Conservation (phyloP, 2,329 filamentous ascomycete genomes). For the Verticillium zaregamsianum region DNA sequence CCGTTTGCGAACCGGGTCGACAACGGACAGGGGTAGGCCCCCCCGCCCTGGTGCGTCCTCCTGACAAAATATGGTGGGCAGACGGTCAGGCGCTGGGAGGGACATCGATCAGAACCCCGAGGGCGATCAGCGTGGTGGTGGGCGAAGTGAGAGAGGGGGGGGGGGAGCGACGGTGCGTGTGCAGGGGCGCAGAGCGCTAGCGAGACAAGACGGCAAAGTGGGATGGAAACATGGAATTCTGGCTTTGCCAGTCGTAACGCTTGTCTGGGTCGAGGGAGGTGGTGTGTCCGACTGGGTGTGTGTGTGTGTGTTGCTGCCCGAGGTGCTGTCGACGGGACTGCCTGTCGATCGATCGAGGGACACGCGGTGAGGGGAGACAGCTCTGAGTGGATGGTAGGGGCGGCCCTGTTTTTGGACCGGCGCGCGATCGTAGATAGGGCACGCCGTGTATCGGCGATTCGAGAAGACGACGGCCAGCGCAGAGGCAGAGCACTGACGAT, state of each 20-base stretch:
- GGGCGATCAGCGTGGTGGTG: neutral
- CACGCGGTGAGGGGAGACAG: neutral
- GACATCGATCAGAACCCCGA: neutral
- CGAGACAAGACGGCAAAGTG: conserved; percentile 1
- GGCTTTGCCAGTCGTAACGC: neutral
- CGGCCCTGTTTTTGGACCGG: neutral
- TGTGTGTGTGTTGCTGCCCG: neutral
- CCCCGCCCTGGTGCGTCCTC: neutral
- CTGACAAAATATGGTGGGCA: neutral
- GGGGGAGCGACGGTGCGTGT: neutral
- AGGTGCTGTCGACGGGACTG: neutral
- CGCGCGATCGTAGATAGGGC: no score
- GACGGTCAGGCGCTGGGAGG: neutral
- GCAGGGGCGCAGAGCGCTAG: neutral
- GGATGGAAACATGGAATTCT: conserved; percentile 4
- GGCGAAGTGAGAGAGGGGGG: neutral
- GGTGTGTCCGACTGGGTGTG: neutral
- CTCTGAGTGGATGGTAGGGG: no score
- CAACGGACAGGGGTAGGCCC: neutral
- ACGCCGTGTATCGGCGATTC: neutral
- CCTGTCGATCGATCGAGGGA: neutral
- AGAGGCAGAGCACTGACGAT: neutral
- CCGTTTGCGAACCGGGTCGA: neutral
- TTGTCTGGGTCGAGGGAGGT: neutral
- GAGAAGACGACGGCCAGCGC: neutral